Percentiles rank a stretch among this genome's conserved stretches.
Evolutionary conservation across 78 protist species (phyloP).

Genomic region (Isochrysis galbana): DNA sequence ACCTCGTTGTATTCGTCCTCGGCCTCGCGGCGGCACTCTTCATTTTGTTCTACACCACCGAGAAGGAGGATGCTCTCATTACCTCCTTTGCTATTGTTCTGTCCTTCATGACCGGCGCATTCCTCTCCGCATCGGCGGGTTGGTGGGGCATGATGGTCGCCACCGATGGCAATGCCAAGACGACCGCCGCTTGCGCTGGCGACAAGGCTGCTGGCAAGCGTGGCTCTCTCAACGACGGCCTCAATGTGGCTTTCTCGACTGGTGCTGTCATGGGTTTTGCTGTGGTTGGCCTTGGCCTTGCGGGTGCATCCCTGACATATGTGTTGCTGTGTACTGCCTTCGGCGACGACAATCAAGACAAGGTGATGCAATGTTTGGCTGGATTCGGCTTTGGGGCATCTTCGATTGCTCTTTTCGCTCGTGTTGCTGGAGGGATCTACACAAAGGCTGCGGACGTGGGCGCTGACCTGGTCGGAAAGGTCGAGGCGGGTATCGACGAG

Average conservation of each 20-base stretch:
- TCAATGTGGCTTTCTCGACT: constrained; percentile 55
- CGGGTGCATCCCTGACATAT: neutral
- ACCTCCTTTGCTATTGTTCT: neutral
- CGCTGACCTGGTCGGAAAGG: constrained; percentile 76
- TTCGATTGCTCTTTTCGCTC: constrained; percentile 68
- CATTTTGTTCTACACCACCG: neutral
- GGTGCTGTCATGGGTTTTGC: constrained; percentile 75
- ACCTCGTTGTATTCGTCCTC: neutral
- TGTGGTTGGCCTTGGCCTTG: constrained; percentile 31
- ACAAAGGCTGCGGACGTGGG: constrained; percentile 77
- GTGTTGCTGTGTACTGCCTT: neutral
- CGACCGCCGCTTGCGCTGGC: constrained; percentile 11
- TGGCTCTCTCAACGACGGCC: constrained; percentile 9
- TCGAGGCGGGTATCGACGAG: constrained; percentile 60
- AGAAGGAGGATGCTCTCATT: neutral
- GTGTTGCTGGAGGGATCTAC: constrained; percentile 80
- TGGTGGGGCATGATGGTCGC: constrained; percentile 66
- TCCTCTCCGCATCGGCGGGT: constrained; percentile 50
- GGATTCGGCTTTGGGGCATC: constrained; percentile 80
- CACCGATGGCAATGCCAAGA: constrained; percentile 53
- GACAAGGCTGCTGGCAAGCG: neutral
- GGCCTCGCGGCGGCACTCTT: neutral
- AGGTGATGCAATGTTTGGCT: constrained; percentile 58
- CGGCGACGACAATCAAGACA: neutral
- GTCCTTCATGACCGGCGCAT: constrained; percentile 60